Evolutionary conservation across 2,329 filamentous ascomycete genomes (phyloP), one percentile per base, ranked within the genome.

Genomic region (Hirsutella thompsonii): DNA sequence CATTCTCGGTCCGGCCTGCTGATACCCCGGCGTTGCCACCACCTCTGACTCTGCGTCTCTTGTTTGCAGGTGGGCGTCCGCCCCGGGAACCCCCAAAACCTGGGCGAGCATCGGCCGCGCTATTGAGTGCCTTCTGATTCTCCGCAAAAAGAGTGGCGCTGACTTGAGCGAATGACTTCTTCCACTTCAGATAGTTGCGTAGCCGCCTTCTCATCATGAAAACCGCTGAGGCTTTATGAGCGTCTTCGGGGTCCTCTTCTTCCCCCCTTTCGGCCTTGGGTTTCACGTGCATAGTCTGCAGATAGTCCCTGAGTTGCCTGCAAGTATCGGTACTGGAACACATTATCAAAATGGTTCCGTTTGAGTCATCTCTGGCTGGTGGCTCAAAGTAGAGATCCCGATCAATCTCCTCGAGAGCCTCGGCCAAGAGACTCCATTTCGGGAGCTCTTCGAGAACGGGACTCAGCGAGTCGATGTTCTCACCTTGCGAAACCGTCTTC

Each of bases 271-370:
- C 67, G 36, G 53, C 56, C 52, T 58, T 71, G 40, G 78, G 70
- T 41, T 74, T 77, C 21, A 89, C 72, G 54, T 93, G 78, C 87
- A 94, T 95, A 6, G 79, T 88, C 57, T 94, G 83, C 18, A 98
- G 66, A 56, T 90, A 96, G 56, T 96, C 90, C 47, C 87, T 79
- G 34, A 98, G 68, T 52, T 98, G 92, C 13, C 83, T 76, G 54
- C 86, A 94, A 8, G 87, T 94, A 42, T 80, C 78, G 42, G 84
- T 79, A 52, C 94, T 90, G 20, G 82, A 81, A 55, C 90, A 96
- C 92, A 98, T 96, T 57, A 98, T 86, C 28, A 98, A 66, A 38
- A 94, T 87, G 2, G 85, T 86, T n/a, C 85, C 84, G 55, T 88
- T 94, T 0, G 88, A 94, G 52, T 88, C 85, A 57, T 92, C 87